Base-by-base conservation (phyloP, 257 asterid species). In the Anisodus tanguticus region DNA sequence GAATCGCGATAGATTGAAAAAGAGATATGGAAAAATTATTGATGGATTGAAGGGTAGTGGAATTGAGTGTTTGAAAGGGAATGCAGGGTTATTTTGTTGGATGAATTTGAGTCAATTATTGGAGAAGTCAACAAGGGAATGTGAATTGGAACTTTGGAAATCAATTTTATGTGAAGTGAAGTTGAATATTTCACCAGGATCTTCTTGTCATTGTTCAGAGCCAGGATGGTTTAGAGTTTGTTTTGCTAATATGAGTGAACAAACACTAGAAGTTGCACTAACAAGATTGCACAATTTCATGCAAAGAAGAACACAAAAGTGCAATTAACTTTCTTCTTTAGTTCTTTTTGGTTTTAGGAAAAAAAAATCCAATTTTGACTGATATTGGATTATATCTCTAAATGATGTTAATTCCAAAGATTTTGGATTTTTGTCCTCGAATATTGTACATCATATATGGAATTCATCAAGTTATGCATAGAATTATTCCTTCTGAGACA, bases 221-320 rank as follows among this genome's bases (percentile, higher is more conserved):
- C 90, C 93, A 13, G 93, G 91, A n/a, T 90, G 91, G 93, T 90
- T 90, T 54, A 85, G 93, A 67, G 89, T 88, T 83, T 90, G 93
- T 43, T 90, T 90, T 79, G 93, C 93, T 13, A 90, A 90, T 84
- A 88, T 90, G 91, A 87, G 84, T 68, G 91, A 90, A 79, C 76
- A 74, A 71, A 87, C 89, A 16, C 59, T 90, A 63, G 88, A 90
- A 70, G 80, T 87, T 57, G 92, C 92, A 74, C 89, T 90, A 9
- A 74, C 45, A 51, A 90, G 92, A 84, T 87, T 90, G 79, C 88
- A 87, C 12, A 82, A 84, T 69, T 90, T 90, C 88, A 90, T 88
- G 92, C 70, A 80, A 62, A 79, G 57, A 7, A 88, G 87, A 55
- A 83, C 66, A 55, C 15, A 64, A 54, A n/a, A 45, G 15, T 17